Evolutionary conservation across 106 monocot genomes (phyloP).

Genomic region (Apostasia shenzhenica): DNA sequence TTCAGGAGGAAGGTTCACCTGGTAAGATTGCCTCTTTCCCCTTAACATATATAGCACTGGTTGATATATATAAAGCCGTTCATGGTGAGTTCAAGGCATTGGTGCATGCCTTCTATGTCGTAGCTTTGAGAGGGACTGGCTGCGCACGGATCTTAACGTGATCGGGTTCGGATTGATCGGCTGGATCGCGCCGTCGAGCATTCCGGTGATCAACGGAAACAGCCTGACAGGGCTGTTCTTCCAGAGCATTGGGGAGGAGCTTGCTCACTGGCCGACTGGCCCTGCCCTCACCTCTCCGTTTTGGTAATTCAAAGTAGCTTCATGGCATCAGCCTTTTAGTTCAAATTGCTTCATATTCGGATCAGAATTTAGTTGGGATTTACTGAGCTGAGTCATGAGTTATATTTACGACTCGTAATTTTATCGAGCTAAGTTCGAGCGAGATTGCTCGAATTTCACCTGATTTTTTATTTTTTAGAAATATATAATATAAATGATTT

Average conservation of each 20-base stretch:
- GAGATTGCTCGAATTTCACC: background rate
- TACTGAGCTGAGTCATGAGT: too few species aligned
- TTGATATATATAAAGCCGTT: background rate
- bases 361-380: background rate
- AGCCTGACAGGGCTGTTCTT: conserved; percentile 94
- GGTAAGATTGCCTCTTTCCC: conserved; percentile 18
- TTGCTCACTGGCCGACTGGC: conserved; percentile 87
- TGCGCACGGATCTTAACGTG: conserved; percentile 42
- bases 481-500: background rate
- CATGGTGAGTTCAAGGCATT: background rate
- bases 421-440: background rate
- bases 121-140: conserved; percentile 76
- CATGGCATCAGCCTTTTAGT: background rate
- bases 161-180: conserved; percentile 71
- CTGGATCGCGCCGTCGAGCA: conserved; percentile 88
- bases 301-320: conserved; percentile 36
- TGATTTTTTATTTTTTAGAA: background rate
- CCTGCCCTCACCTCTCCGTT: conserved; percentile 79
- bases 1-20: conserved; percentile 65
- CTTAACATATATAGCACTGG: too few species aligned
- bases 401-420: too few species aligned
- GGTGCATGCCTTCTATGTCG: background rate
- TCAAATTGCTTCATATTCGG: background rate
- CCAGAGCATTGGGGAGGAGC: conserved; percentile 81
- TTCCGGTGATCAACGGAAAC: conserved; percentile 80